phyloP scores from a whole-genome alignment of 2,329 filamentous ascomycete genomes.

The Hypoxylon sp. region DNA sequence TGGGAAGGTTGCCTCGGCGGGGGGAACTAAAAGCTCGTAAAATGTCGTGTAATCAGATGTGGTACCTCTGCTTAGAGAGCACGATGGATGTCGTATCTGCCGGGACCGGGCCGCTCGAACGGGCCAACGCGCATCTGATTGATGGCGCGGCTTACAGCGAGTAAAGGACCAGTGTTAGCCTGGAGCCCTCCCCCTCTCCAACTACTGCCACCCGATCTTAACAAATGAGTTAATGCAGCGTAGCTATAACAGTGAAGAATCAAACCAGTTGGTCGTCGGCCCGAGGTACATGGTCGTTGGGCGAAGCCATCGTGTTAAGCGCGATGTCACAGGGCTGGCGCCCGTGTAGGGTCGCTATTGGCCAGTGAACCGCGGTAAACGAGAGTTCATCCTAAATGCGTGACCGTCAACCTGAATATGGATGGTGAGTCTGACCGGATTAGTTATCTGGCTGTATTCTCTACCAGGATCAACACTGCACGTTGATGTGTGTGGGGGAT shows the following conservation, averaged over 20 bases:
- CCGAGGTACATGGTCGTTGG: slow-evolving; percentile 27
- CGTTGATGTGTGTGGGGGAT: slow-evolving; percentile 34
- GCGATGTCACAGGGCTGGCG: slow-evolving; percentile 29
- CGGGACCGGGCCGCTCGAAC: slow-evolving; percentile 43
- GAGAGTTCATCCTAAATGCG: slow-evolving; percentile 20
- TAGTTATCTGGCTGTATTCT: slow-evolving; percentile 10
- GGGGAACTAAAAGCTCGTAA: slow-evolving; percentile 41
- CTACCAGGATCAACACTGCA: slow-evolving; percentile 17
- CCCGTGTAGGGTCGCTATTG: slow-evolving; percentile 32
- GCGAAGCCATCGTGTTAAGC: slow-evolving; percentile 32
- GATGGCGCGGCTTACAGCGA: slow-evolving; percentile 32
- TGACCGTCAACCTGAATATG: slow-evolving; percentile 12
- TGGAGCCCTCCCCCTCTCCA: slow-evolving; percentile 8
- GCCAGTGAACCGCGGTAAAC: slow-evolving; percentile 31
- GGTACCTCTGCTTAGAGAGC: slow-evolving; percentile 29
- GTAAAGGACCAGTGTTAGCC: slow-evolving; percentile 15
- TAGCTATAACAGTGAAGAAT: slow-evolving; percentile 2
- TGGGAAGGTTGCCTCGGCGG: slow-evolving; percentile 41
- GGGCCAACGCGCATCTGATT: slow-evolving; percentile 42
- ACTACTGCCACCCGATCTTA: slow-evolving; percentile 12
- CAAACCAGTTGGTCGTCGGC: slow-evolving; percentile 28
- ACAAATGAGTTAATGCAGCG: not conserved
- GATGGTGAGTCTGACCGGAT: slow-evolving; percentile 9
- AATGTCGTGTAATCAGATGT: slow-evolving; percentile 42
- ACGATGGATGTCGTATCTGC: slow-evolving; percentile 39